Conservation (phyloP, 2,329 filamentous ascomycete species). For the Stachybotrys echinatus region DNA sequence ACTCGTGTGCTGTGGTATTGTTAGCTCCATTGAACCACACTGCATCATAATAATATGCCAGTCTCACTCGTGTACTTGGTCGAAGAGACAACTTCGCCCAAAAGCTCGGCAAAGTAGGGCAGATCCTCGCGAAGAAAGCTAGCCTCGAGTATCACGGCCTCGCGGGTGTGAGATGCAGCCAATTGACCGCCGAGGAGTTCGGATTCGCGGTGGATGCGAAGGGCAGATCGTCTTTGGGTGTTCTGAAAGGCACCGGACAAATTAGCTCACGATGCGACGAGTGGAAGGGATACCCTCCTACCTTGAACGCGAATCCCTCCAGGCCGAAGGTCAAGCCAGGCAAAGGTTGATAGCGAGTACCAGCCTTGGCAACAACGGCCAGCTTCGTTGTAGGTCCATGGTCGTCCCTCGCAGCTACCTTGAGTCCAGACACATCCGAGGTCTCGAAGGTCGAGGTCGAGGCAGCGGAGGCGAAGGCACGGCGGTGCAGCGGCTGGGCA, state of each 20-base stretch:
- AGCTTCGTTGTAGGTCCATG: constrained; percentile 85
- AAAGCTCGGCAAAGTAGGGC: constrained; percentile 93
- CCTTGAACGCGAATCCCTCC: constrained; percentile 97
- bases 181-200: constrained; percentile 94
- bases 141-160: constrained; percentile 86
- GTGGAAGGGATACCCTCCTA: constrained; percentile 25
- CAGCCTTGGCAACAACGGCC: constrained; percentile 88
- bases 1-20: constrained; percentile 66
- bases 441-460: constrained; percentile 80
- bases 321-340: constrained; percentile 87
- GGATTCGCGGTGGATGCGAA: constrained; percentile 90
- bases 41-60: constrained; percentile 8
- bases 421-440: constrained; percentile 80
- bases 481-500: constrained; percentile 45
- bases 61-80: constrained; percentile 76
- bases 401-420: constrained; percentile 86
- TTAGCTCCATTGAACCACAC: constrained; percentile 8
- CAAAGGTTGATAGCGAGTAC: constrained; percentile 84
- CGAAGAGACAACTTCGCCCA: constrained; percentile 83
- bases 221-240: constrained; percentile 80
- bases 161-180: constrained; percentile 81
- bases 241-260: constrained; percentile 51
- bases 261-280: constrained; percentile 37
- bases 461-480: constrained; percentile 54
- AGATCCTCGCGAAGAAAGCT: constrained; percentile 95